phyloP scores from a whole-genome alignment of 768 basidiomycete genomes.

The Leccinum pellstonianum region DNA sequence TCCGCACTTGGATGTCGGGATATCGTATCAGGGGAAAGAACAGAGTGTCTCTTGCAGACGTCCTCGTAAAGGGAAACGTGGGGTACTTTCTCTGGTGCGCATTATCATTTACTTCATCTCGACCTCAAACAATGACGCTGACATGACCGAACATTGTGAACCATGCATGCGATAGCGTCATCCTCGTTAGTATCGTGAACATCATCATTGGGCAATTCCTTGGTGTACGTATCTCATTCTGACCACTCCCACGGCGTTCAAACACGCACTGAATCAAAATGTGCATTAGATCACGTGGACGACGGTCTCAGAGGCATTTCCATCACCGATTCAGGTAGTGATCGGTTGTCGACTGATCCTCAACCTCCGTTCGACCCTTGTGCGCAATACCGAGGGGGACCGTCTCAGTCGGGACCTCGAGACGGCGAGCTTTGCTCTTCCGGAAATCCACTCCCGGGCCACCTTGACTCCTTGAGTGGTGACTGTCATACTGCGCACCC shows the following conservation, averaged over 20 bases:
- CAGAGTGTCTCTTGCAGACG: neutral
- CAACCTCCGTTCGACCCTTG: neutral
- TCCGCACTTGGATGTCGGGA: neutral
- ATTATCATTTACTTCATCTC: neutral
- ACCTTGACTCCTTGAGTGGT: too few species aligned
- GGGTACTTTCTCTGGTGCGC: constrained; percentile 4
- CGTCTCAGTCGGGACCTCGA: neutral
- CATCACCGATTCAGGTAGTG: neutral
- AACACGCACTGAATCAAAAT: neutral
- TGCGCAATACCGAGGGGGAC: neutral
- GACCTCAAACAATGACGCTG: neutral
- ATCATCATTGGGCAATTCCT: neutral
- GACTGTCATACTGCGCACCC: too few species aligned
- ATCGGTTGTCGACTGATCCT: neutral
- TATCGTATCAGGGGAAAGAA: too few species aligned
- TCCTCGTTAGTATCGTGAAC: neutral
- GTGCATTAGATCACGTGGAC: neutral
- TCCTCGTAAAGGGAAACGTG: neutral
- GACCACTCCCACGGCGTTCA: neutral
- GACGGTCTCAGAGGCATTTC: constrained; percentile 6
- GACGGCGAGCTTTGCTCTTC: neutral
- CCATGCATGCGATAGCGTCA: neutral
- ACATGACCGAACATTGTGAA: neutral
- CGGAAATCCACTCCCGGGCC: neutral
- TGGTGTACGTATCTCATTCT: constrained; percentile 3